Base-by-base conservation (phyloP, 805 yeast species). In the Priceomyces haplophilus region DNA sequence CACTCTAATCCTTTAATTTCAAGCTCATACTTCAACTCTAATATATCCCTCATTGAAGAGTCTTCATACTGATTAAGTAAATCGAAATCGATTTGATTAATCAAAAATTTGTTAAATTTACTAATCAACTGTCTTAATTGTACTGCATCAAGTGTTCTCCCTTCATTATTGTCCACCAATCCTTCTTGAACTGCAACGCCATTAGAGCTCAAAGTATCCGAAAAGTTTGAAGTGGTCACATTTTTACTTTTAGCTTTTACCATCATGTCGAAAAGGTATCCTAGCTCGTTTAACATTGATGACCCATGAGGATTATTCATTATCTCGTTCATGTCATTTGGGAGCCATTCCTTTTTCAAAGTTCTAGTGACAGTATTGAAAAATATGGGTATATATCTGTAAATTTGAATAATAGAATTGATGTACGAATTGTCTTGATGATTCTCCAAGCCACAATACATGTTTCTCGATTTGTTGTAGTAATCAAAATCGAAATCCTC, bases 241-340 rank as follows among this genome's bases (percentile, higher is more conserved):
- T 85, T 87, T 30, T 78, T 76, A 0, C 95, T 93, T 11, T 75
- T 65, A 0, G 96, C 88, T 58, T 87, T 86, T 33, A 75, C 75
- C 64, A 91, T 75, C 99, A 93, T 91, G 56, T 95, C 98, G 63
- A 80, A 88, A 11, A 95, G 66, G 49, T 88, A 88, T 0, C 97
- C 99, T 36, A 90, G 65, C 57, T 93, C 97, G 38, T 86, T 81
- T 20, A 89, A 62, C 3, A 90, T 59, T 2, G 85, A 80, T 1
- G 74, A 65, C 0, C 75, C 74, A 41, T 67, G 70, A 29, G 63
- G 65, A 39, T 68, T 69, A 5, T 44, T 41, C 6, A 56, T 39
- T 3, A 67, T 58, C 2, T 64, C 54, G 0, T 61, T 61, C 29
- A 65, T 59, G 53, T 59, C 69, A 43, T 55, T 61, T 2, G 76